phyloP scores from a whole-genome alignment of 306 rosid species.

The Glycine tomentella region DNA sequence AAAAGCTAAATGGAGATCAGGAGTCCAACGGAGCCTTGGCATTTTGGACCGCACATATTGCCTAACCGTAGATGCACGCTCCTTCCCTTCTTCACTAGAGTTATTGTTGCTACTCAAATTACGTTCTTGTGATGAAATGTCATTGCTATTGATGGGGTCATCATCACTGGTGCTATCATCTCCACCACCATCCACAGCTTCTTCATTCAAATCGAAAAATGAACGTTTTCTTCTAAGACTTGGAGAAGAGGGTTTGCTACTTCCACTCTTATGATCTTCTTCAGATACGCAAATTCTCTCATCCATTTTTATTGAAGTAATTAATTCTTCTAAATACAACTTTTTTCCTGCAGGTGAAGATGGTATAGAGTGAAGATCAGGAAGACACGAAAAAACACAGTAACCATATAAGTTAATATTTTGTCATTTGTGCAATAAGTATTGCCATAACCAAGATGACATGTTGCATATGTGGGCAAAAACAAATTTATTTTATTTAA shows the following conservation, averaged over 20 bases:
- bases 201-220: conserved; percentile 66
- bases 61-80: conserved; percentile 59
- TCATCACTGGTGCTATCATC: conserved; percentile 35
- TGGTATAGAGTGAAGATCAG: conserved; percentile 22
- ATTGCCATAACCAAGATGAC: conserved; percentile 12
- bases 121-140: conserved; percentile 48
- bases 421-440: not conserved
- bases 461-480: not conserved
- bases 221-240: conserved; percentile 56
- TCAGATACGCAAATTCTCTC: conserved; percentile 47
- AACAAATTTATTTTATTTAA: not conserved
- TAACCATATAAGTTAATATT: not conserved
- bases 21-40: conserved; percentile 98
- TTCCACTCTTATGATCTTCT: conserved; percentile 46
- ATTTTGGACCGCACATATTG: conserved; percentile 80
- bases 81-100: conserved; percentile 53
- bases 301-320: conserved; percentile 41
- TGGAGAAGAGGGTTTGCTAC: conserved; percentile 34
- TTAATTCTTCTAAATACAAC: conserved; percentile 23
- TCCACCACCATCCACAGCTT: conserved; percentile 45
- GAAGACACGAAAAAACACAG: not conserved
- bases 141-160: not conserved
- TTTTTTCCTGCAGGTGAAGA: conserved; percentile 39
- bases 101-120: conserved; percentile 47
- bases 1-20: conserved; percentile 86